Evolutionary conservation across 2,329 filamentous ascomycete genomes (phyloP).

Genomic region (Fusarium armeniacum): DNA sequence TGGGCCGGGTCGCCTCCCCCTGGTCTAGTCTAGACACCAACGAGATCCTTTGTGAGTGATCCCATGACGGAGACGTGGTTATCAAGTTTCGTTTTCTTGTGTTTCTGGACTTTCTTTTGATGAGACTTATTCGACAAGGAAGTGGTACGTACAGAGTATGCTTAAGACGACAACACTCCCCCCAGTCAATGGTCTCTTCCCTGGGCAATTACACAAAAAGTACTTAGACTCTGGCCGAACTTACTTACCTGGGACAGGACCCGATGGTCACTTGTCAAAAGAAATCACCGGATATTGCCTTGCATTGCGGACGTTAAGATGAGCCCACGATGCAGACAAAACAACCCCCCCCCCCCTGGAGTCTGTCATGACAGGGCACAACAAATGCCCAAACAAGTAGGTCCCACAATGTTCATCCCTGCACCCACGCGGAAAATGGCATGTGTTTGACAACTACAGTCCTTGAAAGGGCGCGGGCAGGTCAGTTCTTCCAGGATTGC

Average conservation of each 20-base stretch:
- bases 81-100: slow-evolving; percentile 19
- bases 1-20: slow-evolving; percentile 8
- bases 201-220: slow-evolving; percentile 15
- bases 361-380: slow-evolving; percentile 14
- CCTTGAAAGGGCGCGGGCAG: slow-evolving; percentile 6
- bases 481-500: neutral
- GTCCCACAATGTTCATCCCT: slow-evolving; percentile 41
- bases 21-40: neutral
- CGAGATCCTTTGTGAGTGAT: slow-evolving; percentile 17
- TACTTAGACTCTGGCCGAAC: slow-evolving; percentile 1
- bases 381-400: slow-evolving; percentile 27
- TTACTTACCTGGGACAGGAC: slow-evolving; percentile 16
- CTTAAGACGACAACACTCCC: neutral
- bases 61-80: slow-evolving; percentile 2
- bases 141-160: neutral
- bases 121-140: slow-evolving; percentile 3
- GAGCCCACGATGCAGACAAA: slow-evolving; percentile 40
- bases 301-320: slow-evolving; percentile 42
- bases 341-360: slow-evolving; percentile 37
- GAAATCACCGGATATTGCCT: slow-evolving; percentile 25
- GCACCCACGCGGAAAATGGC: slow-evolving; percentile 35
- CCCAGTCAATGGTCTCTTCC: neutral
- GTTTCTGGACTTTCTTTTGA: slow-evolving; percentile 10
- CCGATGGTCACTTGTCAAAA: slow-evolving; percentile 12
- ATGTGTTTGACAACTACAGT: slow-evolving; percentile 26